phyloP scores from a whole-genome alignment of 2,329 filamentous ascomycete species.

The Hymenoscyphus linearis region DNA sequence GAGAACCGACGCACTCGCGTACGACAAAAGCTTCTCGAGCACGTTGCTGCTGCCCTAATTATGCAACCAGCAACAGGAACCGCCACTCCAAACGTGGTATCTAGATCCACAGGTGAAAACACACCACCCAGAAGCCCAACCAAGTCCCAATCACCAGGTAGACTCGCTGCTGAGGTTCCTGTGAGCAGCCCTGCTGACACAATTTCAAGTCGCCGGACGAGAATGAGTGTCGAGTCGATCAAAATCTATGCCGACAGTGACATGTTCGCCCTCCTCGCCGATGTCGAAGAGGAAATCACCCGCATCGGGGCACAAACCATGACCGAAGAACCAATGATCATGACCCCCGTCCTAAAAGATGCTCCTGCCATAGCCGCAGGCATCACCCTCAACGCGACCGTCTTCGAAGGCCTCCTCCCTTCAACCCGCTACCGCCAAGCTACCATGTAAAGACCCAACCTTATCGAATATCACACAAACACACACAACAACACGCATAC shows the following conservation, averaged over 20 bases:
- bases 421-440: neutral
- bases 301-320: slow-evolving; percentile 30
- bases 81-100: slow-evolving; percentile 6
- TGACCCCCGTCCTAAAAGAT: slow-evolving; percentile 3
- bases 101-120: slow-evolving; percentile 9
- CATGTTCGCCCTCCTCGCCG: slow-evolving; percentile 60
- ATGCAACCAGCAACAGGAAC: slow-evolving; percentile 29
- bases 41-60: slow-evolving; percentile 67
- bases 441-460: neutral
- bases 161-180: slow-evolving; percentile 29
- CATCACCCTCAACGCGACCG: slow-evolving; percentile 11
- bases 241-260: slow-evolving; percentile 63
- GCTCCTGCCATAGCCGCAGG: neutral
- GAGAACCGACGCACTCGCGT: slow-evolving; percentile 72
- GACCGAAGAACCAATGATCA: neutral
- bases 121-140: slow-evolving; percentile 23
- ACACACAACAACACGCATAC: neutral
- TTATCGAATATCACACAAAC: neutral
- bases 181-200: slow-evolving; percentile 19
- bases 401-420: slow-evolving; percentile 14
- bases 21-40: slow-evolving; percentile 74
- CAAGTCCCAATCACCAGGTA: slow-evolving; percentile 40
- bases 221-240: slow-evolving; percentile 55
- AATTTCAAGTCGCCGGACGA: slow-evolving; percentile 24
- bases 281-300: slow-evolving; percentile 58